Evolutionary conservation across 352 stramenopile species (phyloP).

Genomic region (Globisporangium paroecandrum): DNA sequence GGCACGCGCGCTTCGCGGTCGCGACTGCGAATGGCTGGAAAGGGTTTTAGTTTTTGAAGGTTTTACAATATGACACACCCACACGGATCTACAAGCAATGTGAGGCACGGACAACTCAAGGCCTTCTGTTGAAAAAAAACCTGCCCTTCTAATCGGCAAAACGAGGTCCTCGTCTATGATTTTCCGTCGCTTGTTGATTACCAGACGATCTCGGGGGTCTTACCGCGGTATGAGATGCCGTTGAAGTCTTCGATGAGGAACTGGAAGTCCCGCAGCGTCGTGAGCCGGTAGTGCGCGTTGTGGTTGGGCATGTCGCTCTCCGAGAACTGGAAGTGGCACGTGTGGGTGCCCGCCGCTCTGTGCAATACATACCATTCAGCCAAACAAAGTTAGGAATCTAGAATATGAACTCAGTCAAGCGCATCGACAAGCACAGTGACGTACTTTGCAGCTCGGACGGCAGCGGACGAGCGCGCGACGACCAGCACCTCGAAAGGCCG

Average conservation of each 20-base stretch:
- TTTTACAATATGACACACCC: not conserved
- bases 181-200: not conserved
- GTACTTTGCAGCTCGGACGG: constrained; percentile 66
- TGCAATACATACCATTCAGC: not conserved
- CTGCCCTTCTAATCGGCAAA: not conserved
- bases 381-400: not conserved
- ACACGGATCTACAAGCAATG: not conserved
- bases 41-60: constrained; percentile 27
- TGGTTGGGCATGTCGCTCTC: constrained; percentile 71
- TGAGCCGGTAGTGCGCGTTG: constrained; percentile 68
- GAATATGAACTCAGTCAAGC: no score
- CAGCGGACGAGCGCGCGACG: constrained; percentile 46
- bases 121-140: not conserved
- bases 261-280: constrained; percentile 54
- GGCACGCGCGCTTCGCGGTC: constrained; percentile 80
- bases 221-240: constrained; percentile 62
- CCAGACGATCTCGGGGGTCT: constrained; percentile 22
- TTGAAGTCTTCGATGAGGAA: constrained; percentile 75
- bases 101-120: not conserved
- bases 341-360: constrained; percentile 52
- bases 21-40: constrained; percentile 89
- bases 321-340: constrained; percentile 64
- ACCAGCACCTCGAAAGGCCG: constrained; percentile 52
- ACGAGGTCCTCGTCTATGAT: not conserved
- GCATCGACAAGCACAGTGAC: not conserved